Evolutionary conservation across 768 basidiomycete genomes (phyloP).

Genomic region (Cyclocybe cylindracea): DNA sequence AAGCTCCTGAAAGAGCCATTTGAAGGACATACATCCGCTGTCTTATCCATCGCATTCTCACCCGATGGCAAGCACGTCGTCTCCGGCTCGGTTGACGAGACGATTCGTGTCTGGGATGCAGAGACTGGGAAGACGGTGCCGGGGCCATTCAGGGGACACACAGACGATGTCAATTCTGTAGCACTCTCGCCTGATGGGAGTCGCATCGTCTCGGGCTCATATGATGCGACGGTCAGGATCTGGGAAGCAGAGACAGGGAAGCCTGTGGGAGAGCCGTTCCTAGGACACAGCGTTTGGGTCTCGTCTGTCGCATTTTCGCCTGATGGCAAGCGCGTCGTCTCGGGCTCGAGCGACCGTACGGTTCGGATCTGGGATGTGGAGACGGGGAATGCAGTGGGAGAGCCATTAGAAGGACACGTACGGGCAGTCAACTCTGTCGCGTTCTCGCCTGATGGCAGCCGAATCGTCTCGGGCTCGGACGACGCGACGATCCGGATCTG

Average conservation of each 20-base stretch:
- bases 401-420: conserved; percentile 1
- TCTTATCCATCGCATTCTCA: too few species aligned
- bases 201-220: conserved; percentile 7
- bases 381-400: neutral
- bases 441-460: neutral
- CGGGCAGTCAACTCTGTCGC: conserved; percentile 4
- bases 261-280: neutral
- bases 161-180: neutral
- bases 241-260: conserved; percentile 6
- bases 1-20: neutral
- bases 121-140: neutral
- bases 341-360: neutral
- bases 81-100: neutral
- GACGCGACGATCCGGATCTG: neutral
- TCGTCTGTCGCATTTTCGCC: conserved; percentile 1
- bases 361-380: conserved; percentile 11
- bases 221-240: conserved; percentile 4
- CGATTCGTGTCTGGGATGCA: conserved; percentile 2
- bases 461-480: neutral
- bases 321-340: conserved; percentile 9
- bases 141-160: neutral
- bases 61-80: too few species aligned
- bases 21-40: neutral
- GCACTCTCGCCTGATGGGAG: conserved; percentile 13
- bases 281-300: neutral